Percentiles rank a stretch among this genome's conserved stretches.
Evolutionary conservation across 2,329 filamentous ascomycete species (phyloP).

Genomic region (Parasarocladium wereldwijsianum): DNA sequence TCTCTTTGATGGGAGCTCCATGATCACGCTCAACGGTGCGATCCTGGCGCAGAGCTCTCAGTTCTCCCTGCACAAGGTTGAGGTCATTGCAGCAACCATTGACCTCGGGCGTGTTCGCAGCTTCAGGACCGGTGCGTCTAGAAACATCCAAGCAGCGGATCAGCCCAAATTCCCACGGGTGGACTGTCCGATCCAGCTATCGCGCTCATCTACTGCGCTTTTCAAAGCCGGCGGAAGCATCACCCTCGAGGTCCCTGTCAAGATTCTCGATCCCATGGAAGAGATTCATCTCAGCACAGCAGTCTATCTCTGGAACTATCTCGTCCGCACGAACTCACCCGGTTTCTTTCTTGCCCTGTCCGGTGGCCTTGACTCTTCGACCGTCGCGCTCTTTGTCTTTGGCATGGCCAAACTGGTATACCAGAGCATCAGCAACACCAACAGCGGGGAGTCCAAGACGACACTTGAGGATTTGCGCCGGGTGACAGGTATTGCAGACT

Average conservation of each 20-base stretch:
- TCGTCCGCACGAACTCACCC: slow-evolving; percentile 29
- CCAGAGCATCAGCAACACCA: slow-evolving; percentile 31
- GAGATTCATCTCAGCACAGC: slow-evolving; percentile 4
- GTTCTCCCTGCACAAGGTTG: slow-evolving; percentile 36
- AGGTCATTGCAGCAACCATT: slow-evolving; percentile 49
- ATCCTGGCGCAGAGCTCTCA: slow-evolving; percentile 49
- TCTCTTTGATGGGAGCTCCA: slow-evolving; percentile 36
- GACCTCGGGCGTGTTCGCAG: slow-evolving; percentile 57
- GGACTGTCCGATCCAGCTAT: slow-evolving; percentile 14
- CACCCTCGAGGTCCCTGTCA: slow-evolving; percentile 7
- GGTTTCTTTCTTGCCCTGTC: slow-evolving; percentile 39
- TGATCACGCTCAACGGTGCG: slow-evolving; percentile 50
- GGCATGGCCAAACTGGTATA: slow-evolving; percentile 41
- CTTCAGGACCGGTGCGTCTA: slow-evolving; percentile 37
- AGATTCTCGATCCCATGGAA: slow-evolving; percentile 13
- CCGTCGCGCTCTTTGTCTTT: slow-evolving; percentile 13
- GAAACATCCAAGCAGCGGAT: slow-evolving; percentile 26
- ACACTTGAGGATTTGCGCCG: slow-evolving; percentile 13
- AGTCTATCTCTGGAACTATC: slow-evolving; percentile 37
- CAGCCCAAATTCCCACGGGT: slow-evolving; percentile 16
- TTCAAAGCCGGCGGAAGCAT: slow-evolving; percentile 12
- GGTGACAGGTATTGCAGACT: slow-evolving; percentile 11
- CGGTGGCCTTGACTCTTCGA: slow-evolving; percentile 14
- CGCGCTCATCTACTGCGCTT: slow-evolving; percentile 11
- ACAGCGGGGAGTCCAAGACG: slow-evolving; percentile 15